A percentile compares a stretch with the other conserved stretches of the same genome.
Evolutionary conservation across 352 stramenopile species (phyloP).

Genomic region (Phytophthora idaei): DNA sequence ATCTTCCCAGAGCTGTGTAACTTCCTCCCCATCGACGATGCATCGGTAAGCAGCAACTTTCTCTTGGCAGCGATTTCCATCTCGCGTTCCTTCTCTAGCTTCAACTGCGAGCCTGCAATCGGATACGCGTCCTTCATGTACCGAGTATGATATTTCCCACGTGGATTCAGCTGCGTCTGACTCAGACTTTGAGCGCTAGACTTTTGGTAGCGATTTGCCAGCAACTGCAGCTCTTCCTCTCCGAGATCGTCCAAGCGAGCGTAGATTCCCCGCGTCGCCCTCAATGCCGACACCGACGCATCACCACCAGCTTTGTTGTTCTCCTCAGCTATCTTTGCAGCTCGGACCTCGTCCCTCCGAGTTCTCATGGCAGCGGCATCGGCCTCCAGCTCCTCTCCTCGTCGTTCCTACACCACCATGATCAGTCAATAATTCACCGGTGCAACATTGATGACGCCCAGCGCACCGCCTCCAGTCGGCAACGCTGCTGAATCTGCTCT

Average conservation of each 20-base stretch:
- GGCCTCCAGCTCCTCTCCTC: constrained; percentile 33
- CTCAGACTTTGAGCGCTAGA: constrained; percentile 1
- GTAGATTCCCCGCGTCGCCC: constrained; percentile 42
- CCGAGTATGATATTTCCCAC: constrained; percentile 71
- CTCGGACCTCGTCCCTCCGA: constrained; percentile 34
- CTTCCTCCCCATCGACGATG: constrained; percentile 4
- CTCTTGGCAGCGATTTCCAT: constrained; percentile 67
- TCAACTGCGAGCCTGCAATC: constrained; percentile 74
- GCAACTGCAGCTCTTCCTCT: constrained; percentile 42
- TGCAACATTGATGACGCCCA: not conserved
- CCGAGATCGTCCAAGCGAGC: constrained; percentile 50
- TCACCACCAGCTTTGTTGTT: not conserved
- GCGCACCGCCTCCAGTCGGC: constrained; percentile 61
- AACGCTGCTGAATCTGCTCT: constrained; percentile 55
- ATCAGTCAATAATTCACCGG: not conserved
- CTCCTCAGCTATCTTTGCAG: constrained; percentile 8
- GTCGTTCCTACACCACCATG: constrained; percentile 35
- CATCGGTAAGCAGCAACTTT: constrained; percentile 57
- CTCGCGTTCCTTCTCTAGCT: constrained; percentile 69
- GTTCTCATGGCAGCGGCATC: constrained; percentile 38
- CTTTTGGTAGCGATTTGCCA: constrained; percentile 49
- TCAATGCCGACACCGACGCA: constrained; percentile 1
- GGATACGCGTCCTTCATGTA: constrained; percentile 77
- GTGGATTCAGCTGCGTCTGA: constrained; percentile 46
- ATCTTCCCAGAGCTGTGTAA: not conserved